Conservation (phyloP, 2,329 filamentous ascomycete genomes). For the Cercospora sp. region DNA sequence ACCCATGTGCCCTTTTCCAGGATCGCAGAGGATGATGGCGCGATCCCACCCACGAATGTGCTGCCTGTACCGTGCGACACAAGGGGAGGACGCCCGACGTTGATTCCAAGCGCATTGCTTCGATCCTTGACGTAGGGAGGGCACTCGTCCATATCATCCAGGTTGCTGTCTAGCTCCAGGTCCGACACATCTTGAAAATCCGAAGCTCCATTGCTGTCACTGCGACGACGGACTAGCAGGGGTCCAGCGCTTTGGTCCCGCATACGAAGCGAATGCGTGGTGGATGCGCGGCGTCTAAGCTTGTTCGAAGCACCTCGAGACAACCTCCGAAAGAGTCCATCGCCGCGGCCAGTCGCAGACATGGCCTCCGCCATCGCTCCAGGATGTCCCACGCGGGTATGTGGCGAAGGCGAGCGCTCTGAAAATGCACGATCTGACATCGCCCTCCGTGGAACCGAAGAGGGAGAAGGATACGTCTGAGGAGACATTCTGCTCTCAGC, state of each 20-base stretch:
- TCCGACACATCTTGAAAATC: constrained; percentile 51
- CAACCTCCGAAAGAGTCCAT: constrained; percentile 72
- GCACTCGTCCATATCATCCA: constrained; percentile 43
- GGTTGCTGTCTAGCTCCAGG: constrained; percentile 58
- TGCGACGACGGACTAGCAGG: constrained; percentile 80
- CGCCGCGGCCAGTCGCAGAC: constrained; percentile 55
- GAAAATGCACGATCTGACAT: constrained; percentile 40
- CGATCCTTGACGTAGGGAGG: constrained; percentile 31
- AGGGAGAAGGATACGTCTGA: constrained; percentile 29
- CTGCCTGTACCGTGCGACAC: constrained; percentile 33
- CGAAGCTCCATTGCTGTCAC: constrained; percentile 78
- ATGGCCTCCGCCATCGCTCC: constrained; percentile 65
- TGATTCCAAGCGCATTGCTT: constrained; percentile 47
- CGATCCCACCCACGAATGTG: constrained; percentile 51
- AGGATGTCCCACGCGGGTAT: constrained; percentile 42
- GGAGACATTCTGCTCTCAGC: constrained; percentile 30
- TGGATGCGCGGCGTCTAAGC: constrained; percentile 73
- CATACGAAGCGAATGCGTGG: constrained; percentile 67
- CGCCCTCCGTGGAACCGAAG: constrained; percentile 27
- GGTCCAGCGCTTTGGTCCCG: constrained; percentile 88
- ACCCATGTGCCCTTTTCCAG: constrained; percentile 77
- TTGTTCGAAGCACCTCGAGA: constrained; percentile 76
- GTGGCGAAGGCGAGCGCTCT: constrained; percentile 56
- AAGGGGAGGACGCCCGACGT: constrained; percentile 35
- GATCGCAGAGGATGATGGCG: constrained; percentile 72